Evolutionary conservation across 371 early-diverging fungal species (phyloP), one percentile per base, ranked within the genome.

Genomic region (Sporodiniella umbellata): DNA sequence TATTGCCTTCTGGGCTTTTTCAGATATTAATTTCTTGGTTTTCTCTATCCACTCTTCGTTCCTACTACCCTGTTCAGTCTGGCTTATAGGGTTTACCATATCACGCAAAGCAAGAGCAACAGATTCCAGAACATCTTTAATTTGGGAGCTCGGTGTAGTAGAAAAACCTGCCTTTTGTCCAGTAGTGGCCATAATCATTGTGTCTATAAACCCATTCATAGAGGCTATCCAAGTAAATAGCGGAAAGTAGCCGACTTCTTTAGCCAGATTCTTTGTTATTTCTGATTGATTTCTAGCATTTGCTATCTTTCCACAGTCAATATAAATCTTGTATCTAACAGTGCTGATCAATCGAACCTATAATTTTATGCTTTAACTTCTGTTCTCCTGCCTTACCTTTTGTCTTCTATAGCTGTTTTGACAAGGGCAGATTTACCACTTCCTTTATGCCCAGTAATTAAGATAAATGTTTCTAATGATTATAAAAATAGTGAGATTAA

Each of bases 161-260:
- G 83, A 71, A 6, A 85, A 51, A 53, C 86, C 87, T 1, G 93
- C 84, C 51, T 92, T 93, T 48, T 89, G 85, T 0, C 95, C 95
- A 4, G 93, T 94, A 0, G 89, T 84, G 0, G 92, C 93, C 0
- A 87, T 80, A 14, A 93, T 81, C 28, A 90, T 66, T 40, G 89
- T 81, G 60, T 94, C 94, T 35, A 91, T 68, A 30, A 91, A 56
- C 18, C 81, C 81, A 33, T 84, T 84, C 47, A 88, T 66, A 1
- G 83, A 81, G 37, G 81, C 75, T 58, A 85, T 69, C 66, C 81
- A 90, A 42, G 87, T 88, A 56, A 96, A 93, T 23, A 91, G 70
- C 1, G 96, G 91, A 56, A 84, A 83, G 57, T 89, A 91, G 1
- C 90, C 92, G 3, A 89, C 72, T 64, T 89, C 86, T 35, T 75